Evolutionary conservation across 257 asterid genomes (phyloP).

Genomic region (Solanum appendiculatum): DNA sequence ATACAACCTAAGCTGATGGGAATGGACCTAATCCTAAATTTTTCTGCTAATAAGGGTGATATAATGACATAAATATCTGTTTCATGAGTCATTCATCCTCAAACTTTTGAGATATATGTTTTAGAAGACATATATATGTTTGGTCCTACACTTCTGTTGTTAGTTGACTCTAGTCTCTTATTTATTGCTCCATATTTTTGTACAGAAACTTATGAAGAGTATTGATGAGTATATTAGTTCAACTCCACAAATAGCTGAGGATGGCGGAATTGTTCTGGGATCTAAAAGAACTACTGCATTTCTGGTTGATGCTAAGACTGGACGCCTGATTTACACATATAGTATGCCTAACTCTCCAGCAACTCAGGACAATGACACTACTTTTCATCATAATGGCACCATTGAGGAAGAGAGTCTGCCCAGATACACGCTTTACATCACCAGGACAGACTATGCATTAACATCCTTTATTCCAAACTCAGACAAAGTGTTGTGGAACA

Average conservation of each 20-base stretch:
- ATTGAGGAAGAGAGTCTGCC: constrained; percentile 29
- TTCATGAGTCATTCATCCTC: background rate
- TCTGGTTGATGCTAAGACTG: constrained; percentile 71
- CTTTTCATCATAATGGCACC: constrained; percentile 24
- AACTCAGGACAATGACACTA: constrained; percentile 13
- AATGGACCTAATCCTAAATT: background rate
- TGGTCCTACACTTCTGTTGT: background rate
- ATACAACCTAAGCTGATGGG: background rate
- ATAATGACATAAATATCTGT: background rate
- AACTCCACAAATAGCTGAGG: constrained; percentile 92
- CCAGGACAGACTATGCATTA: constrained; percentile 82
- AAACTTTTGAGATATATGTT: background rate
- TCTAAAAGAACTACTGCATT: constrained; percentile 64
- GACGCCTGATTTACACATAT: constrained; percentile 52
- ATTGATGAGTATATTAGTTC: constrained; percentile 79
- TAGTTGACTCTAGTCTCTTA: background rate
- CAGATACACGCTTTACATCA: constrained; percentile 57
- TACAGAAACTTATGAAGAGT: constrained; percentile 69
- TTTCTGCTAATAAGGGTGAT: background rate
- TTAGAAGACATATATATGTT: background rate
- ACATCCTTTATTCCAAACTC: constrained; percentile 76
- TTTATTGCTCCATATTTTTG: background rate
- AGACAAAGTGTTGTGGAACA: constrained; percentile 70
- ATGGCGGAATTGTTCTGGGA: constrained; percentile 89
- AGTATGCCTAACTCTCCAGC: constrained; percentile 34